Conservation (phyloP, 441 rosid genomes). For the Brassica hybrid region DNA sequence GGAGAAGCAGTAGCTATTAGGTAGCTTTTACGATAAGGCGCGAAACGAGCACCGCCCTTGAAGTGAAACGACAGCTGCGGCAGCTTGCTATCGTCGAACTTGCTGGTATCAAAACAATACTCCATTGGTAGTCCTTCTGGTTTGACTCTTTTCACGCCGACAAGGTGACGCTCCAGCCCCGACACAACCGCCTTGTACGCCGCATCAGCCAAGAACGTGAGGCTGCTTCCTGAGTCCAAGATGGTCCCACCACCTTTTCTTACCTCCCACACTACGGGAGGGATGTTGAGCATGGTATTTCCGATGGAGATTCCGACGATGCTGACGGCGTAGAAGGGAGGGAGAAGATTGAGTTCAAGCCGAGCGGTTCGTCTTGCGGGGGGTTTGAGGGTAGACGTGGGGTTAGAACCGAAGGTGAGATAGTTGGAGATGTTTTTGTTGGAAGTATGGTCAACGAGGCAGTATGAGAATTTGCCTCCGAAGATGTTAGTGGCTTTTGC, state of each 20-base stretch:
- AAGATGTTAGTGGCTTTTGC: conserved; percentile 40
- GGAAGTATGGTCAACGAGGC: conserved; percentile 63
- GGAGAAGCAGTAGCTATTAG: conserved; percentile 45
- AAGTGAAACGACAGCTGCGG: conserved; percentile 55
- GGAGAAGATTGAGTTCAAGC: conserved; percentile 45
- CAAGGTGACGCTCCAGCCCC: conserved; percentile 35
- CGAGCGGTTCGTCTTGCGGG: conserved; percentile 33
- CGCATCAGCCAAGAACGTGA: conserved; percentile 49
- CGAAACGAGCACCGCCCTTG: conserved; percentile 53
- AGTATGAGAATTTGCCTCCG: conserved; percentile 59
- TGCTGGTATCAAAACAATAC: conserved; percentile 47
- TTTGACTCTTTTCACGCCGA: conserved; percentile 35
- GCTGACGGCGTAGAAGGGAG: conserved; percentile 55
- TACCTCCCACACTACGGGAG: conserved; percentile 49
- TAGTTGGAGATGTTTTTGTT: conserved; percentile 52
- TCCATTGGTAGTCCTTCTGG: conserved; percentile 47
- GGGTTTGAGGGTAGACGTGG: background rate
- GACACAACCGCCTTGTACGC: conserved; percentile 56
- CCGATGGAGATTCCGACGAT: conserved; percentile 56
- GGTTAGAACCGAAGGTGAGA: conserved; percentile 44
- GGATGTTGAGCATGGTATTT: conserved; percentile 45
- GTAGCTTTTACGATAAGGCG: conserved; percentile 58
- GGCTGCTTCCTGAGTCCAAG: conserved; percentile 71
- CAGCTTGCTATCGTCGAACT: conserved; percentile 38
- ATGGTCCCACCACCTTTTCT: conserved; percentile 54